A percentile compares a stretch with the other conserved stretches of the same genome.
phyloP scores from a whole-genome alignment of 2,329 filamentous ascomycete species.

The Neocucurbitaria cava region DNA sequence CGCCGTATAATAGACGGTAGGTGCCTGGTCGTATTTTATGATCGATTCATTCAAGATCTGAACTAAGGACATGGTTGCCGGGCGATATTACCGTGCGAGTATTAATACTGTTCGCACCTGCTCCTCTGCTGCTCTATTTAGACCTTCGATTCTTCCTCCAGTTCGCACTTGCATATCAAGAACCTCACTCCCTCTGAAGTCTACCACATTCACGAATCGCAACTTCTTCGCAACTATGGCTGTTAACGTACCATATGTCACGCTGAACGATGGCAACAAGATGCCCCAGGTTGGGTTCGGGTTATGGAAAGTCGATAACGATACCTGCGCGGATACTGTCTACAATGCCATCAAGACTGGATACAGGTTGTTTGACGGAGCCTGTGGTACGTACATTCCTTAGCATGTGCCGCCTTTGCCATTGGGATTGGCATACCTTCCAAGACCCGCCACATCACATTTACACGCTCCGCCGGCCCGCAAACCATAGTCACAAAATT shows the following conservation, averaged over 20 bases:
- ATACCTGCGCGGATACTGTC: constrained; percentile 39
- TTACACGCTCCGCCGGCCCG: constrained; percentile 7
- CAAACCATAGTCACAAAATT: constrained; percentile 3
- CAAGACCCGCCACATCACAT: background rate
- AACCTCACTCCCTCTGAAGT: constrained; percentile 1
- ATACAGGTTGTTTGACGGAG: constrained; percentile 48
- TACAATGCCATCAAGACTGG: constrained; percentile 48
- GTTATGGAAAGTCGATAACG: constrained; percentile 45
- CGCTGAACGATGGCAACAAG: constrained; percentile 46
- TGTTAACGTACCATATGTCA: constrained; percentile 36
- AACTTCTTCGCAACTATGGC: constrained; percentile 33
- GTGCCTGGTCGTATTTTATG: background rate
- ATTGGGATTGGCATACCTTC: background rate
- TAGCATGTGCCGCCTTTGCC: background rate
- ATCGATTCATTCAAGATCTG: background rate
- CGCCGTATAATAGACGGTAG: constrained; percentile 27
- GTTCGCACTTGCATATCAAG: constrained; percentile 9
- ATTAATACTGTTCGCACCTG: constrained; percentile 32
- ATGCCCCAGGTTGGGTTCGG: constrained; percentile 47
- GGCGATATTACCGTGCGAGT: constrained; percentile 24
- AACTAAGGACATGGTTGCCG: constrained; percentile 26
- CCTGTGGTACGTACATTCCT: constrained; percentile 39
- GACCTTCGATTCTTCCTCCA: constrained; percentile 13
- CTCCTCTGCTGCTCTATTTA: constrained; percentile 12
- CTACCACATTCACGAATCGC: constrained; percentile 11